Base-by-base conservation (phyloP, 2,329 filamentous ascomycete genomes). In the Chaetomium globosum region DNA sequence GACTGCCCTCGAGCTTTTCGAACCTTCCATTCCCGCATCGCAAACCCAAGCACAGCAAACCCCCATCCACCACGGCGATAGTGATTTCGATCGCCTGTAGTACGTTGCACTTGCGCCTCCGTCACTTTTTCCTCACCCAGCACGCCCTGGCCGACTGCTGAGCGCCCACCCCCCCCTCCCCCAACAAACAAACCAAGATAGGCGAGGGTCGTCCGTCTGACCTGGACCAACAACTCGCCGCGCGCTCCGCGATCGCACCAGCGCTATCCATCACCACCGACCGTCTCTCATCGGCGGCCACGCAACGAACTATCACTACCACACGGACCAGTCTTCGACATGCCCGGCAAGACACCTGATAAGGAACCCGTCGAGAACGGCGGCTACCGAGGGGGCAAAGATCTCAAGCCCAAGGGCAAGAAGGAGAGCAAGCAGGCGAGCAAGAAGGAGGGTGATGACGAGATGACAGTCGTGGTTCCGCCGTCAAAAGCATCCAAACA, bases 391-490 rank as follows among this genome's bases (percentile, higher is more conserved):
- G 83, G 85, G 70, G 85, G 85, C 74, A 88, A 86, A 76, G 83
- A 84, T 76, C 79, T 83, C 73, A 90, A 90, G 80, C 79, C 81
- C 74, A 89, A 88, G 79, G 84, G 83, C 73, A 89, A 89, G 80
- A 87, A 87, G 79, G 74, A 88, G 79, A 84, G 83, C 73, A 89
- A 89, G 80, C 87, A 87, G 79, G 74, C 76, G 23, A 75, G 73
- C 73, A 88, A 87, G 77, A 87, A 92, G 74, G 88, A 92, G 74
- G 88, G 84, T 73, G 89, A 91, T 72, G 88, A 88, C 73, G 89
- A 92, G 81, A 92, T 92, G 89, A 92, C 89, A 59, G 89, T 92
- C 70, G 89, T 93, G 72, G 89, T 92, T 53, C 89, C 90, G 62
- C 89, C 88, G 65, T 85, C 88, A 70, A 92, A 92, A 81, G 80